A percentile compares a stretch with the other conserved stretches of the same genome.
Evolutionary conservation across 257 asterid genomes (phyloP).

Genomic region (Scutellaria galericulata): DNA sequence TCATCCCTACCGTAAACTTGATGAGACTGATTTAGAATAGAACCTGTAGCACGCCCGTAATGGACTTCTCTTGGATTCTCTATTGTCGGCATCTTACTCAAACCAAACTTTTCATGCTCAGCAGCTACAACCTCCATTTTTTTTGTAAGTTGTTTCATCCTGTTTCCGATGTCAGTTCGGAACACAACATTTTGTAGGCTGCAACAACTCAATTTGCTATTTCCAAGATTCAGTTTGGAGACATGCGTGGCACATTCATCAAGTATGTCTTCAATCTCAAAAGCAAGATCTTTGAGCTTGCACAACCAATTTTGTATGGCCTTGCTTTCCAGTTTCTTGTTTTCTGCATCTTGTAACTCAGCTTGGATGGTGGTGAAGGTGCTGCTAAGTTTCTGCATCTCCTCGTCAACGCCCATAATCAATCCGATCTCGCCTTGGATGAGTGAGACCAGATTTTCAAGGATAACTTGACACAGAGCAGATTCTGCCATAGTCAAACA

Average conservation of each 20-base stretch:
- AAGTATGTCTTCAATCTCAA: constrained; percentile 41
- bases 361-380: constrained; percentile 38
- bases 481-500: constrained; percentile 31
- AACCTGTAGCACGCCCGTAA: constrained; percentile 44
- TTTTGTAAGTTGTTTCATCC: too few species aligned
- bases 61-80: constrained; percentile 5
- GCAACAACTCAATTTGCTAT: too few species aligned
- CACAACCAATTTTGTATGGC: constrained; percentile 33
- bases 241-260: too few species aligned
- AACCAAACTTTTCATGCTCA: too few species aligned
- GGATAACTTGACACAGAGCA: constrained; percentile 30
- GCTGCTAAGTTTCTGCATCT: constrained; percentile 42
- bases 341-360: constrained; percentile 43
- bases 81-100: not conserved
- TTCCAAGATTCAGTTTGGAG: too few species aligned
- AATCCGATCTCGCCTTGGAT: constrained; percentile 37
- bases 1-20: constrained; percentile 34
- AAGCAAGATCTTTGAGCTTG: constrained; percentile 37
- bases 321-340: constrained; percentile 28
- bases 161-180: too few species aligned
- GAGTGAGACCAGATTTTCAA: constrained; percentile 30
- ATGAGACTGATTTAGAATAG: constrained; percentile 27
- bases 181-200: too few species aligned
- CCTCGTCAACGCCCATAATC: constrained; percentile 36
- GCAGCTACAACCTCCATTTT: too few species aligned